Base-by-base conservation (phyloP, 495 filamentous ascomycete genomes). In the Trichoderma gamsii region DNA sequence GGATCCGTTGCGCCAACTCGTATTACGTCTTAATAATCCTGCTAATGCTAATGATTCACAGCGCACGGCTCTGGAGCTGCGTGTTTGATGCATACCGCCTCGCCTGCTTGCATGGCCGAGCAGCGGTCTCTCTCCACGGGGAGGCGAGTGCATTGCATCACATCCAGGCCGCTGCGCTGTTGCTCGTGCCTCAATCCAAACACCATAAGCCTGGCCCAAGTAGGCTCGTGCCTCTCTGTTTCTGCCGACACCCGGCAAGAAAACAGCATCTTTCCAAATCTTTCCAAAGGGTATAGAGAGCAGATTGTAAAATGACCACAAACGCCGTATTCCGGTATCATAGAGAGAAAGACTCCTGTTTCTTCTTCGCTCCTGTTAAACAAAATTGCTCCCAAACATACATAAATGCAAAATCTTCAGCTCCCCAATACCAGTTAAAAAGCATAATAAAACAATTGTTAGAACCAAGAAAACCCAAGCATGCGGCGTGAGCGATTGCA, bases 1-100 rank as follows among this genome's bases (percentile, higher is more conserved):
- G 35, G 8, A 5, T 9, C 3, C 35, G 11, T 9, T 61, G 56
- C 56, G 56, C 56, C 56, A 32, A 32, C 56, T 32, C 25, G n/a
- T 25, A 32, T 61, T 61, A 61, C 56, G 56, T 61, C 25, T 32
- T 32, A 12, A 61, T 38, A 38, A 29, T 61, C 29, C 1, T 61
- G 11, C 25, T 32, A 61, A 15, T 32, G 35, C 35, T 49, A 61
- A 18, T 61, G 56, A 61, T 23, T 35, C 35, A 18, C 56, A 61
- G 29, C 56, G 56, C 56, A 61, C 44, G 44, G 44, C 44, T 49
- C n/a, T n/a, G 13, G 44, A 49, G n/a, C 51, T 21, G 51, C 51
- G 51, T 61, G 23, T 32, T 18, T 18, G 56, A 32, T 61, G 56
- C 56, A 61, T 61, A 29, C 56, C 56, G 56, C 56, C 56, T 32